These are phyloP conservation scores for Colletotrichum spaethianum DNA, from an alignment of 2,329 filamentous ascomycete genomes.

Conservation along the genomic window DNA sequence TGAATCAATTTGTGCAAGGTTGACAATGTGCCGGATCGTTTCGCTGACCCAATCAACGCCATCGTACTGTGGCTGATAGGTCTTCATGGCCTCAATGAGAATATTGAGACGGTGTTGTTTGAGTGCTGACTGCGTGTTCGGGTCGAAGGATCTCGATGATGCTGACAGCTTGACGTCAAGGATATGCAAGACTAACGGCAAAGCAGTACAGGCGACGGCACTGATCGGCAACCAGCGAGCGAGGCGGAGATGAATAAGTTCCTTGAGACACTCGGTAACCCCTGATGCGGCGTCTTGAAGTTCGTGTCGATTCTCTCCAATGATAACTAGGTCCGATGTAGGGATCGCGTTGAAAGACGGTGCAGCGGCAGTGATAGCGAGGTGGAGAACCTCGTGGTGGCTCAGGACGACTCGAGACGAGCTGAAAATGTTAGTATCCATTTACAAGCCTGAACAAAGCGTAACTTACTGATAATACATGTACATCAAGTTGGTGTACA, in stretches of 20 bases:
- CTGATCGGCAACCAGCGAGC: conserved; percentile 63
- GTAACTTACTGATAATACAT: conserved; percentile 65
- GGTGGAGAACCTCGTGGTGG: conserved; percentile 62
- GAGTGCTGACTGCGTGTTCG: conserved; percentile 52
- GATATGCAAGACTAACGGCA: conserved; percentile 52
- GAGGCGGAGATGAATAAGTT: conserved; percentile 60
- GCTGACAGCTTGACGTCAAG: conserved; percentile 53
- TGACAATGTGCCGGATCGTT: conserved; percentile 59
- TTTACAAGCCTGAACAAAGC: fast-evolving
- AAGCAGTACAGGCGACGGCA: conserved; percentile 54
- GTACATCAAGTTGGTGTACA: conserved; percentile 64
- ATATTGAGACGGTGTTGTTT: conserved; percentile 61
- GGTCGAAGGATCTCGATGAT: conserved; percentile 43
- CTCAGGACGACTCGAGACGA: conserved; percentile 60
- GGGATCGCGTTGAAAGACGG: conserved; percentile 50
- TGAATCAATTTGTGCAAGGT: conserved; percentile 52
- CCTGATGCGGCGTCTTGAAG: conserved; percentile 60
- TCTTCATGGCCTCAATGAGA: conserved; percentile 61
- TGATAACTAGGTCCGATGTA: conserved; percentile 51
- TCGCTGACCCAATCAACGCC: conserved; percentile 61
- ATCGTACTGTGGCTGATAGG: conserved; percentile 61
- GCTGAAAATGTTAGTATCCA: conserved; percentile 47
- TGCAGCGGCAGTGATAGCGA: conserved; percentile 57
- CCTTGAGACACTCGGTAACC: conserved; percentile 61
- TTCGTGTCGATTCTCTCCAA: conserved; percentile 58